Evolutionary conservation across 768 basidiomycete genomes (phyloP).

Genomic region (Termitomyces sp.): DNA sequence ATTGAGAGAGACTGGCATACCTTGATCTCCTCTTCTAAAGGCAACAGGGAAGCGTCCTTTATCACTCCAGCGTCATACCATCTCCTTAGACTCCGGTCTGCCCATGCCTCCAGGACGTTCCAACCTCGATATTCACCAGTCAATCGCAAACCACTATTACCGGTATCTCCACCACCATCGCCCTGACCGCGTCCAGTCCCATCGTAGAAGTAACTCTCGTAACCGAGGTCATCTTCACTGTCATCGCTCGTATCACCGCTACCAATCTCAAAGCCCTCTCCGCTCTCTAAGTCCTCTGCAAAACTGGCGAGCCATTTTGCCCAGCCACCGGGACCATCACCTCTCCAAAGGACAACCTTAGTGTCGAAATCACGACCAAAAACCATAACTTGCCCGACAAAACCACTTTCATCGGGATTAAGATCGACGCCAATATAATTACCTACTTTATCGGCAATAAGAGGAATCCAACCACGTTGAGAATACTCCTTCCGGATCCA

Average conservation of each 20-base stretch:
- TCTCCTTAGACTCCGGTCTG: constrained; percentile 78
- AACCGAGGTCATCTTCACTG: constrained; percentile 81
- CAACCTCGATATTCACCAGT: constrained; percentile 88
- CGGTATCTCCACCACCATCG: constrained; percentile 72
- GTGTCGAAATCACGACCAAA: constrained; percentile 99
- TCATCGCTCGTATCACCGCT: constrained; percentile 54
- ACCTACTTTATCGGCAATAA: constrained; percentile 88
- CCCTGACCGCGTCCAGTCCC: constrained; percentile 73
- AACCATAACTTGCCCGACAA: constrained; percentile 89
- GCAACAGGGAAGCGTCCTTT: constrained; percentile 35
- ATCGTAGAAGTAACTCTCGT: constrained; percentile 83
- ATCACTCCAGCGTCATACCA: constrained; percentile 83
- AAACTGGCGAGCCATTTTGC: constrained; percentile 90
- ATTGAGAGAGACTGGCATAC: constrained; percentile 25
- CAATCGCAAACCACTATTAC: constrained; percentile 64
- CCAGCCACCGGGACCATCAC: constrained; percentile 91
- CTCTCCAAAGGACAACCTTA: constrained; percentile 91
- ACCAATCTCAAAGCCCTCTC: constrained; percentile 85
- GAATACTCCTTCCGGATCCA: constrained; percentile 92
- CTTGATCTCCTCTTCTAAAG: constrained; percentile 42
- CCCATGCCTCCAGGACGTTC: constrained; percentile 91
- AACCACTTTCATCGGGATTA: constrained; percentile 73
- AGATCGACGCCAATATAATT: constrained; percentile 97
- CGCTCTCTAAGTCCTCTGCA: constrained; percentile 86
- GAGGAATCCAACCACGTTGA: constrained; percentile 93